A percentile compares a stretch with the other conserved stretches of the same genome.
Conservation (phyloP, 495 filamentous ascomycete species). For the Tuber melanosporum region DNA sequence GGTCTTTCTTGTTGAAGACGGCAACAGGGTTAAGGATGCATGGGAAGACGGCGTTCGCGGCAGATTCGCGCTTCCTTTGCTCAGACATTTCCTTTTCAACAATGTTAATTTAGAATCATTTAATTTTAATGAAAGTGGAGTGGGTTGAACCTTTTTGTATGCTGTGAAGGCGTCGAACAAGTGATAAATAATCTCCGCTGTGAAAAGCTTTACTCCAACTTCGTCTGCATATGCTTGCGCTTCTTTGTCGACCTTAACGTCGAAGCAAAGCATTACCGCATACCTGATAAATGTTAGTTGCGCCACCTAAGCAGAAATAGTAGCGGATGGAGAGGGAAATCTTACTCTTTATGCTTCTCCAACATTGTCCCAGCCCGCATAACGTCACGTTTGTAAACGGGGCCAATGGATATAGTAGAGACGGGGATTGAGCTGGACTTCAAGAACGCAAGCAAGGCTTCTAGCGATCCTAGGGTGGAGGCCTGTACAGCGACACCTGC, state of each 20-base stretch:
- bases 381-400: constrained; percentile 96
- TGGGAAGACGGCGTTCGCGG: constrained; percentile 92
- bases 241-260: constrained; percentile 98
- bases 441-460: constrained; percentile 94
- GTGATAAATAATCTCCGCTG: constrained; percentile 98
- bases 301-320: background rate
- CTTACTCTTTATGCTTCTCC: constrained; percentile 85
- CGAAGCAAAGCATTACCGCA: constrained; percentile 99
- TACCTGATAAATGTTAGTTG: constrained; percentile 10
- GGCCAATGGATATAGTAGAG: constrained; percentile 93
- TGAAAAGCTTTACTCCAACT: constrained; percentile 95
- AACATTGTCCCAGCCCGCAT: constrained; percentile 95
- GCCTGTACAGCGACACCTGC: constrained; percentile 96
- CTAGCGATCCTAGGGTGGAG: constrained; percentile 92
- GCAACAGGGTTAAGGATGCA: constrained; percentile 82
- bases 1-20: constrained; percentile 96
- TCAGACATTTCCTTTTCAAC: constrained; percentile 55
- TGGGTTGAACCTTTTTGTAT: constrained; percentile 61
- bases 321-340: background rate
- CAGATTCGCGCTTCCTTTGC: constrained; percentile 91
- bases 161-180: constrained; percentile 94
- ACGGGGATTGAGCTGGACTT: constrained; percentile 93
- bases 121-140: background rate
- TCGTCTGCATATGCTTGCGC: constrained; percentile 86
- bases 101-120: background rate